These are phyloP conservation scores for Bruguiera hainesii DNA, from an alignment of 441 rosid genomes.

Conservation along the genomic window DNA sequence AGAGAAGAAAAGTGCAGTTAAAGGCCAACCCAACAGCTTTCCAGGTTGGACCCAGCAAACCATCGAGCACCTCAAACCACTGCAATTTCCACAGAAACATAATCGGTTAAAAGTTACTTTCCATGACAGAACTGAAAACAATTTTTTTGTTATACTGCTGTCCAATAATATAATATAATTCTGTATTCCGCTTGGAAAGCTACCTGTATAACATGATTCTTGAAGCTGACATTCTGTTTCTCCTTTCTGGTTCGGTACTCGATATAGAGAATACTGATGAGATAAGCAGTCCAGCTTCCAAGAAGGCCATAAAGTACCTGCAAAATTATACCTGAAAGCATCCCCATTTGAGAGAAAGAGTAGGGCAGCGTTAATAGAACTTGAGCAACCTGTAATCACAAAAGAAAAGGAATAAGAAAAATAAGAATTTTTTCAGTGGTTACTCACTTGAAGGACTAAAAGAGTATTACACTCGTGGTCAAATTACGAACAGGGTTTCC, in stretches of 20 bases:
- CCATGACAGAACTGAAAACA: background rate
- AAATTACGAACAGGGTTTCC: background rate
- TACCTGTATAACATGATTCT: constrained; percentile 94
- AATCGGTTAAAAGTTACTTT: background rate
- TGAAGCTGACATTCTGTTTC: constrained; percentile 90
- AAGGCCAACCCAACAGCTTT: constrained; percentile 86
- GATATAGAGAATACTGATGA: constrained; percentile 88
- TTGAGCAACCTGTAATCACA: constrained; percentile 69
- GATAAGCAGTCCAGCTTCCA: constrained; percentile 99
- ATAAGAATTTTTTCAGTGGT: background rate
- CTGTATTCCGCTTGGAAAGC: constrained; percentile 5
- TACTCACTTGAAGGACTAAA: background rate
- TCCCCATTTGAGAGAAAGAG: constrained; percentile 94
- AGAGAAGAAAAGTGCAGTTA: constrained; percentile 89
- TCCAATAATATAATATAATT: too few relatives aligned
- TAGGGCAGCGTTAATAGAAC: constrained; percentile 87
- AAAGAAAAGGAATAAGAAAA: background rate
- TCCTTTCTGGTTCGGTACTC: constrained; percentile 88
- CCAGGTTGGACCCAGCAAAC: constrained; percentile 86
- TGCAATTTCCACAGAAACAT: constrained; percentile 19
- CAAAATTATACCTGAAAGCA: constrained; percentile 75
- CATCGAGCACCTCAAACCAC: constrained; percentile 99
- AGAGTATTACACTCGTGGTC: background rate
- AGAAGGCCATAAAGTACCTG: constrained; percentile 84
- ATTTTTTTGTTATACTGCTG: background rate